Evolutionary conservation across 2,329 filamentous ascomycete species (phyloP), one percentile per base, ranked within the genome.

Genomic region (Akanthomyces muscarius): DNA sequence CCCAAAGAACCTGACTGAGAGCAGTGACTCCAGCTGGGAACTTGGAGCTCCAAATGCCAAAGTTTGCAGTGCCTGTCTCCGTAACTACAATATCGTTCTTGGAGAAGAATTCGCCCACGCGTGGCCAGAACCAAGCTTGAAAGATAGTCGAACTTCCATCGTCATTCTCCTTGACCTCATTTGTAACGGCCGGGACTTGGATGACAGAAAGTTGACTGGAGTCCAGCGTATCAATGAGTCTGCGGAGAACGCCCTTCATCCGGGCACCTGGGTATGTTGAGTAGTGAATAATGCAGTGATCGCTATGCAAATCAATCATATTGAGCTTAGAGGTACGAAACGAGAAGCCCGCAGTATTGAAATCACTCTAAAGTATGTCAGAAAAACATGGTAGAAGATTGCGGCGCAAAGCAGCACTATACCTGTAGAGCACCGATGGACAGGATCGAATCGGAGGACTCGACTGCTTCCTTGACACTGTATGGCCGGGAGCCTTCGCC

Each of bases 11-110:
- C 72, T 95, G 91, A 59, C 86, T 92, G 70, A 96, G 85, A 21
- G 89, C 90, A 8, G 85, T 91, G n/a, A 93, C 89, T n/a, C 84
- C 82, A 3, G 80, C 73, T 0, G 92, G 92, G 77, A 96, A 95
- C 48, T 85, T 84, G 5, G 91, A 93, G 63, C 93, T 90, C 86
- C 90, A 92, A 69, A 95, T 90, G 62, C 92, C 92, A 73, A 96
- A 94, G 77, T 92, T 94, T 63, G 91, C 82, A 0, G 92, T 97
- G 45, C 92, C 92, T 2, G 92, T 96, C 74, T 96, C 92, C 0
- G 92, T 94, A 57, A 96, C 84, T 61, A 97, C 80, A 63, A 96
- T 85, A 70, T 97, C 92, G 52, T 87, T 81, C 61, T 87, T 80
- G 61, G 83, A 81, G 11, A 96, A 77, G 80, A 89, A 96, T 65